Conservation (phyloP, 192 early-diverging fungal species). For the Chytriomyces confervae region DNA sequence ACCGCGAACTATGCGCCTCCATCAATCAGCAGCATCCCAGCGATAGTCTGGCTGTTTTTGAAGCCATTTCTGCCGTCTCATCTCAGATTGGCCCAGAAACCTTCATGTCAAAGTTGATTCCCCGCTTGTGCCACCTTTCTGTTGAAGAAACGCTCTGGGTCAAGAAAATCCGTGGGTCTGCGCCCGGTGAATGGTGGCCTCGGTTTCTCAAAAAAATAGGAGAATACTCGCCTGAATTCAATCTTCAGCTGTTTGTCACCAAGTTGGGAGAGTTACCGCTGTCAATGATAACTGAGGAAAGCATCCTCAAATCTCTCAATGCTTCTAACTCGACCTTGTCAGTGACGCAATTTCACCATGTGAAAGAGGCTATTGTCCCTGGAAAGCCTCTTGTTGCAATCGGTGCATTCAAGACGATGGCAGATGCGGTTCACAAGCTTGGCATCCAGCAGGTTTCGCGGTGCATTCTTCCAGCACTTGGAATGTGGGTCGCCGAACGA, state of each 20-base stretch:
- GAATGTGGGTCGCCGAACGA: conserved; percentile 25
- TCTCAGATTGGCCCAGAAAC: neutral
- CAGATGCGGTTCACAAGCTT: conserved; percentile 25
- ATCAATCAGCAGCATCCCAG: conserved; percentile 12
- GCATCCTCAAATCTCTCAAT: neutral
- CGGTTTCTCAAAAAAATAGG: conserved; percentile 22
- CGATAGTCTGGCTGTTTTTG: conserved; percentile 8
- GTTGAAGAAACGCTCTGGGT: conserved; percentile 20
- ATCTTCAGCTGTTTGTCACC: conserved; percentile 9
- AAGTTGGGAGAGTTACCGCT: conserved; percentile 1
- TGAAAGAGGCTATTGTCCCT: conserved; percentile 29
- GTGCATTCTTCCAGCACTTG: conserved; percentile 11
- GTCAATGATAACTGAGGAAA: conserved; percentile 11
- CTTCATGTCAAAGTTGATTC: conserved; percentile 7
- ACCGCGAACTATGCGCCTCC: neutral
- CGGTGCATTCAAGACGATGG: conserved; percentile 14
- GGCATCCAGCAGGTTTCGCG: conserved; percentile 1
- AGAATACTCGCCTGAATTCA: conserved; percentile 13
- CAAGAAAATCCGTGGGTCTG: conserved; percentile 10
- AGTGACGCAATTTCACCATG: conserved; percentile 1
- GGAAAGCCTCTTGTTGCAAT: conserved; percentile 24
- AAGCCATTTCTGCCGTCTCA: conserved; percentile 9
- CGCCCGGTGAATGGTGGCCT: conserved; percentile 28
- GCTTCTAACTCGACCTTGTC: neutral
- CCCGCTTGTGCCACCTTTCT: neutral